Conservation (phyloP, 192 early-diverging fungal species). For the Coemansia sp. region DNA sequence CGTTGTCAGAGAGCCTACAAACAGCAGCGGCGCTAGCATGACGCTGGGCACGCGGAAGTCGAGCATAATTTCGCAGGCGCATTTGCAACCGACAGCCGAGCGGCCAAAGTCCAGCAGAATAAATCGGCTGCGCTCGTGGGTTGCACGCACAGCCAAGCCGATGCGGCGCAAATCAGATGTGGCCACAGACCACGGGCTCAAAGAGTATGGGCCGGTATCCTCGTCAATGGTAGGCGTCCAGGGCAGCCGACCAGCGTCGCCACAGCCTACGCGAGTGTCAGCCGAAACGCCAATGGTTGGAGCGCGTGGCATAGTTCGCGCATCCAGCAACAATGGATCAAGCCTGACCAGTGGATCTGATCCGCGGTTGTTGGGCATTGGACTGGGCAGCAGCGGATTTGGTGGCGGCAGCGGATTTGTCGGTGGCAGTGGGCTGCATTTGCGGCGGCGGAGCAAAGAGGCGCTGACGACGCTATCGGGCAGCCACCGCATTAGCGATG, state of each 20-base stretch:
- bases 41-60: conserved; percentile 3
- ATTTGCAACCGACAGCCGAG: conserved; percentile 18
- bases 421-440: conserved; percentile 12
- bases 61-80: neutral
- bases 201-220: conserved; percentile 10
- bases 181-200: conserved; percentile 18
- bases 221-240: neutral
- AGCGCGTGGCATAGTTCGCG: neutral
- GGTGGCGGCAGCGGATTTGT: neutral
- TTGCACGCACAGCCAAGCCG: conserved; percentile 50
- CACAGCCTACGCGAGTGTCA: conserved; percentile 12
- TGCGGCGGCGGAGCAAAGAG: conserved; percentile 51
- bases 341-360: conserved; percentile 28
- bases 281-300: conserved; percentile 2
- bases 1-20: neutral
- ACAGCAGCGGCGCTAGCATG: neutral
- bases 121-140: conserved; percentile 53
- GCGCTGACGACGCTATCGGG: conserved; percentile 30
- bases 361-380: conserved; percentile 33
- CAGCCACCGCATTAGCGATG: conserved; percentile 14
- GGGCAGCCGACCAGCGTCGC: conserved; percentile 5
- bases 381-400: neutral
- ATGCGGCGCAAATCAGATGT: conserved; percentile 54
- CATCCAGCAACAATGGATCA: conserved; percentile 7
- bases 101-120: conserved; percentile 53